phyloP scores from a whole-genome alignment of 176 grass and related monocot species.

The Avena sativa region DNA sequence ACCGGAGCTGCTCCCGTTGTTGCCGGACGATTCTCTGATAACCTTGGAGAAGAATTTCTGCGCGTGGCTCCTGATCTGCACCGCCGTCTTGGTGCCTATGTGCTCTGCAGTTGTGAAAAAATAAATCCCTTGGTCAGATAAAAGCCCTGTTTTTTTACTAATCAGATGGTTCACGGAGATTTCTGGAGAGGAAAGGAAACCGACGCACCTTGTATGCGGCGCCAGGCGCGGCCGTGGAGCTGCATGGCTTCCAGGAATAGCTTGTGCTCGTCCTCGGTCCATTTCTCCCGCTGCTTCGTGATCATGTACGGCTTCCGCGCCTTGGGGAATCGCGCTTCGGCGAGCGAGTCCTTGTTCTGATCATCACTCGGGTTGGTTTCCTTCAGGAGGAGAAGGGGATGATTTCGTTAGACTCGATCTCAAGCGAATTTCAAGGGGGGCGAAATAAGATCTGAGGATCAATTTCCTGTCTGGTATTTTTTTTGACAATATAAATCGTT shows the following conservation, averaged over 20 bases:
- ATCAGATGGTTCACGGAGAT: too few species aligned
- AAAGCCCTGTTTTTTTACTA: background rate
- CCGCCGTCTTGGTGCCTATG: conserved; percentile 87
- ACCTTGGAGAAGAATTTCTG: conserved; percentile 99
- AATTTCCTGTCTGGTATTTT: background rate
- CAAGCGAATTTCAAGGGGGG: too few species aligned
- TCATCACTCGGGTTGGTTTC: conserved; percentile 24
- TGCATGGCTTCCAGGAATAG: conserved; percentile 83
- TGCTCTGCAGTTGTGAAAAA: conserved; percentile 58
- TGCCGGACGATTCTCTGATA: conserved; percentile 57
- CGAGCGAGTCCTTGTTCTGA: conserved; percentile 27
- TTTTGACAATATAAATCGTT: background rate
- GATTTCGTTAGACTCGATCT: background rate
- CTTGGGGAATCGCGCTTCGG: conserved; percentile 53
- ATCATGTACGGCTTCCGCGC: conserved; percentile 92
- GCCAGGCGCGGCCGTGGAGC: conserved; percentile 85
- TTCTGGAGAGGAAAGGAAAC: too few species aligned
- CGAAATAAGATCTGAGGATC: background rate
- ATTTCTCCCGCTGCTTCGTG: conserved; percentile 91
- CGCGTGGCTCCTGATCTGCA: conserved; percentile 97
- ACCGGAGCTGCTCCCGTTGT: conserved; percentile 32
- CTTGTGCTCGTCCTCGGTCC: conserved; percentile 90
- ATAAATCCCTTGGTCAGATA: background rate
- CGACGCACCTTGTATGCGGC: conserved; percentile 71
- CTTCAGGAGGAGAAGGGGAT: background rate